These are phyloP conservation scores for Trametes cinnabarina DNA, from an alignment of 768 basidiomycete species.

Conservation along the genomic window DNA sequence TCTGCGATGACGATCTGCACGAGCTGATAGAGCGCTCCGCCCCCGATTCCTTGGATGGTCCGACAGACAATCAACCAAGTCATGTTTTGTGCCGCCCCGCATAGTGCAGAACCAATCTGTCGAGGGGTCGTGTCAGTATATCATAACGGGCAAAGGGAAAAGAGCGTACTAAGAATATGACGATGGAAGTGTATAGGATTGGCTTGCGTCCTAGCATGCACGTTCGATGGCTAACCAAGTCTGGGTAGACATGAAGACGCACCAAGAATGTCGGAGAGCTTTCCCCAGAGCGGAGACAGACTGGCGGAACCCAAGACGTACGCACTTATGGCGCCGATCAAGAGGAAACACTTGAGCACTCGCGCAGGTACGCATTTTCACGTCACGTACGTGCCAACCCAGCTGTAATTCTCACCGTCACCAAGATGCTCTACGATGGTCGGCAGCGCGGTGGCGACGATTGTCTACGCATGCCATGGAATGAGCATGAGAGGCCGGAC, in stretches of 20 bases:
- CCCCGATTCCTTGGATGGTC: constrained; percentile 81
- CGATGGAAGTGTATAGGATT: constrained; percentile 62
- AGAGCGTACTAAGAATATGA: constrained; percentile 58
- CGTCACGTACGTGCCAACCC: constrained; percentile 45
- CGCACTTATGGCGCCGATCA: constrained; percentile 41
- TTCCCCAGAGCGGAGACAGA: constrained; percentile 73
- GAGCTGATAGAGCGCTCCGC: constrained; percentile 74
- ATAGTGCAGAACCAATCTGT: constrained; percentile 75
- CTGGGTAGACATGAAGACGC: background rate
- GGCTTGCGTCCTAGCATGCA: constrained; percentile 56
- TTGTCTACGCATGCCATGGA: constrained; percentile 31
- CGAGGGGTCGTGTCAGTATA: background rate
- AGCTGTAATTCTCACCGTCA: constrained; percentile 45
- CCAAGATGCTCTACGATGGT: constrained; percentile 46
- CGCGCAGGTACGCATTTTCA: background rate
- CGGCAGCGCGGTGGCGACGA: constrained; percentile 51
- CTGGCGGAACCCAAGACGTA: constrained; percentile 71
- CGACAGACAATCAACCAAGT: constrained; percentile 75
- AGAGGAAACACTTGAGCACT: background rate
- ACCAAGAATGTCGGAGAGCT: constrained; percentile 60
- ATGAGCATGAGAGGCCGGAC: background rate
- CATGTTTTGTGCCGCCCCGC: constrained; percentile 78
- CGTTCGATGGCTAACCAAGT: constrained; percentile 25
- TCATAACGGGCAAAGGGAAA: background rate
- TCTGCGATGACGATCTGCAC: constrained; percentile 78